phyloP scores from a whole-genome alignment of 2,329 filamentous ascomycete genomes.

The Ophiocordyceps camponoti-floridani region DNA sequence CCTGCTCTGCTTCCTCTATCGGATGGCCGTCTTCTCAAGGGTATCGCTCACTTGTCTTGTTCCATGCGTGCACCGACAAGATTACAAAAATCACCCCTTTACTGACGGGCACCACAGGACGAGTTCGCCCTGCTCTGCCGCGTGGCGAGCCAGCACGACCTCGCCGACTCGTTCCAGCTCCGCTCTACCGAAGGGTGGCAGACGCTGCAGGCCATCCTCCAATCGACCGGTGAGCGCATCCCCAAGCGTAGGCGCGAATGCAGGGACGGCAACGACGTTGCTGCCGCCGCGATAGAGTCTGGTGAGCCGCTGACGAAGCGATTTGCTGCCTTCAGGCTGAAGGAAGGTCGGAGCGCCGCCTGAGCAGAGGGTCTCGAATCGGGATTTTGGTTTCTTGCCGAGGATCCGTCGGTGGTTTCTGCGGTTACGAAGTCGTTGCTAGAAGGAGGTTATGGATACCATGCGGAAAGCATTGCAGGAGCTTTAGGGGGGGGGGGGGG shows the following conservation, averaged over 20 bases:
- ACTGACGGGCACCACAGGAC: slow-evolving; percentile 46
- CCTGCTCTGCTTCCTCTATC: slow-evolving; percentile 70
- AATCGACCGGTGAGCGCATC: slow-evolving; percentile 94
- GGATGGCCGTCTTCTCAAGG: slow-evolving; percentile 68
- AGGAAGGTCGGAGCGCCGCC: slow-evolving; percentile 15
- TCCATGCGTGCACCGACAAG: too few relatives aligned
- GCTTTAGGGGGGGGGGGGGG: too few relatives aligned
- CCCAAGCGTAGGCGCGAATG: slow-evolving; percentile 48
- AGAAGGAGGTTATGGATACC: too few relatives aligned
- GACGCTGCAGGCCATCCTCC: slow-evolving; percentile 79
- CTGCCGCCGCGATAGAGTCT: slow-evolving; percentile 13
- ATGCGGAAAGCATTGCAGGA: too few relatives aligned
- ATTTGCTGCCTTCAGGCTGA: slow-evolving; percentile 49
- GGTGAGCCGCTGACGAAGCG: slow-evolving; percentile 45
- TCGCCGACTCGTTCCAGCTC: slow-evolving; percentile 65
- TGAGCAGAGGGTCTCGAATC: neutral
- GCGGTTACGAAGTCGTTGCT: too few relatives aligned
- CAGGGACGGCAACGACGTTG: slow-evolving; percentile 14
- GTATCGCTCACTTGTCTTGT: slow-evolving; percentile 37
- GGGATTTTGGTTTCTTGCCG: too few relatives aligned
- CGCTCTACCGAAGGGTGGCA: slow-evolving; percentile 84
- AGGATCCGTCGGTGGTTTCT: too few relatives aligned
- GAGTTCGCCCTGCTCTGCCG: slow-evolving; percentile 76
- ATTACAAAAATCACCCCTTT: too few relatives aligned
- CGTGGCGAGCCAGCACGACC: slow-evolving; percentile 65